These are phyloP conservation scores for Penicillium polonicum DNA, from an alignment of 2,329 filamentous ascomycete genomes.

Conservation along the genomic window DNA sequence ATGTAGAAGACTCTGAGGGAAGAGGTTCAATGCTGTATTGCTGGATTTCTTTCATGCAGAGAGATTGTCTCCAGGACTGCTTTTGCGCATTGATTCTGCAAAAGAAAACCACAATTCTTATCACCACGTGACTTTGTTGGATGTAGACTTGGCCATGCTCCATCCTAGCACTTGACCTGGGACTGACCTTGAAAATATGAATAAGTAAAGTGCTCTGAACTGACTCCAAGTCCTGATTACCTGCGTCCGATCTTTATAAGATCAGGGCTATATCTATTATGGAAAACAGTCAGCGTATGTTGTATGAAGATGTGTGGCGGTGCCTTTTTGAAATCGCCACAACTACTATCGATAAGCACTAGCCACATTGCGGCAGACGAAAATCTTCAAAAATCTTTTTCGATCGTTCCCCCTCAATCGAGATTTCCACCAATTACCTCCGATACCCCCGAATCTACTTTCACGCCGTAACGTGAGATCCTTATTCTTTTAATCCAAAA, in stretches of 20 bases:
- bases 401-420: slow-evolving; percentile 25
- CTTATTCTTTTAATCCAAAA: slow-evolving; percentile 12
- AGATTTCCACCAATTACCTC: slow-evolving; percentile 21
- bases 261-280: not conserved
- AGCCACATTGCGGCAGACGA: slow-evolving; percentile 33
- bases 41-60: not conserved
- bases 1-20: not conserved
- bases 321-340: slow-evolving; percentile 25
- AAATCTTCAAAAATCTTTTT: slow-evolving; percentile 40
- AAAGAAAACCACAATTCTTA: slow-evolving; percentile 25
- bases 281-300: no score
- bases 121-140: slow-evolving; percentile 28
- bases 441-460: slow-evolving; percentile 17
- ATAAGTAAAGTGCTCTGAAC: not conserved
- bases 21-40: not conserved
- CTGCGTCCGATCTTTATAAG: no score
- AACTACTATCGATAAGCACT: slow-evolving; percentile 36
- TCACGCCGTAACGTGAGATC: slow-evolving; percentile 18
- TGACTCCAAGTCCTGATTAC: not conserved
- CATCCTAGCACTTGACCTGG: not conserved
- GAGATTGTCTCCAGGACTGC: not conserved
- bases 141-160: not conserved
- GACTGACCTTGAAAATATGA: not conserved
- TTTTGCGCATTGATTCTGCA: not conserved
- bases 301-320: not conserved